phyloP scores from a whole-genome alignment of 192 early-diverging fungal genomes.

The Dispira parvispora region DNA sequence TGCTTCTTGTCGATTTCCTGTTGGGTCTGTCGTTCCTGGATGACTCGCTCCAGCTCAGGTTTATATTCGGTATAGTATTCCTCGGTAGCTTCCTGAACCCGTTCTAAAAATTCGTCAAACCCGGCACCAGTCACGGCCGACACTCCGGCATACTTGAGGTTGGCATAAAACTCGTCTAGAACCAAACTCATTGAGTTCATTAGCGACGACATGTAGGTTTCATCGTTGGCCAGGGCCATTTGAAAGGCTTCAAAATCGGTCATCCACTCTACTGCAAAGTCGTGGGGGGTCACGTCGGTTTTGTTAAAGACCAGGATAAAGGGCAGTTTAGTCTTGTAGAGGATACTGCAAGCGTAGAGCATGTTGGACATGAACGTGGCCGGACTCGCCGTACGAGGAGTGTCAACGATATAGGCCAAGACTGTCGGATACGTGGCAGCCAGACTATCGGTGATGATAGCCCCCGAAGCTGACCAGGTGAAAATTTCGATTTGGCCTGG shows the following conservation, averaged over 20 bases:
- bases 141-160: slow-evolving; percentile 66
- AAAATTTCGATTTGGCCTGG: slow-evolving; percentile 99
- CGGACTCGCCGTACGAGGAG: slow-evolving; percentile 76
- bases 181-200: slow-evolving; percentile 93
- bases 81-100: slow-evolving; percentile 55
- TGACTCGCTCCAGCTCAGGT: slow-evolving; percentile 60
- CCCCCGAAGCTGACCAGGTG: slow-evolving; percentile 93
- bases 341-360: slow-evolving; percentile 91
- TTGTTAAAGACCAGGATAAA: slow-evolving; percentile 96
- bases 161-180: slow-evolving; percentile 89
- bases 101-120: slow-evolving; percentile 75
- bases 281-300: slow-evolving; percentile 77
- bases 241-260: slow-evolving; percentile 90
- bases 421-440: slow-evolving; percentile 84
- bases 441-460: slow-evolving; percentile 88
- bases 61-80: slow-evolving; percentile 84
- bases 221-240: slow-evolving; percentile 64
- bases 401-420: slow-evolving; percentile 88
- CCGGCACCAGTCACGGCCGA: slow-evolving; percentile 85
- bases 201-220: slow-evolving; percentile 78
- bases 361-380: slow-evolving; percentile 99
- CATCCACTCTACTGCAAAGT: slow-evolving; percentile 93
- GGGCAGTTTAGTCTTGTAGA: slow-evolving; percentile 95
- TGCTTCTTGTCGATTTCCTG: slow-evolving; percentile 50
- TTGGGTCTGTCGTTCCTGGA: slow-evolving; percentile 39